phyloP scores from a whole-genome alignment of 2,329 filamentous ascomycete genomes.

The Fusarium agapanthi region DNA sequence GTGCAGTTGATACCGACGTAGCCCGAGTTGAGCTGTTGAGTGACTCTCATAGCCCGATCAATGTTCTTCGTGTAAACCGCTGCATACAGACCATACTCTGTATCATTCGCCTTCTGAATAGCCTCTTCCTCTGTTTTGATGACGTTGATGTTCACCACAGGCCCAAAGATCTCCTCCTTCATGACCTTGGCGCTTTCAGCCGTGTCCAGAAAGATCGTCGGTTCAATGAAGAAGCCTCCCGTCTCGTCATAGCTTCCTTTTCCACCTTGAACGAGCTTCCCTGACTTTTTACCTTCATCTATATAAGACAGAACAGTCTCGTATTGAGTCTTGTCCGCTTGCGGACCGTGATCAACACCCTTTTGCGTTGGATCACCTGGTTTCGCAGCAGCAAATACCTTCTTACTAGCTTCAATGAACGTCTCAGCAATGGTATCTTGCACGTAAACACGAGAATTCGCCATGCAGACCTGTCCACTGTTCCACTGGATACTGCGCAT shows the following conservation, averaged over 20 bases:
- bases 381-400: not conserved
- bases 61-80: conserved; percentile 66
- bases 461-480: conserved; percentile 68
- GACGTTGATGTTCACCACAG: conserved; percentile 66
- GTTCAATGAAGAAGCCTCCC: conserved; percentile 26
- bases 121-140: conserved; percentile 48
- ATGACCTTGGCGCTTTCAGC: conserved; percentile 54
- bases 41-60: conserved; percentile 53
- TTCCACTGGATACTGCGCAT: conserved; percentile 58
- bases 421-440: conserved; percentile 56
- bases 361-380: not conserved
- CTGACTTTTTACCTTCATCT: conserved; percentile 22
- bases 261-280: conserved; percentile 13
- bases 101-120: conserved; percentile 50
- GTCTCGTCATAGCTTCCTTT: conserved; percentile 3
- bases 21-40: conserved; percentile 65
- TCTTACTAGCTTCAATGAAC: conserved; percentile 16
- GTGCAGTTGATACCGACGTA: conserved; percentile 66
- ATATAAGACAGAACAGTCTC: conserved; percentile 19
- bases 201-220: conserved; percentile 34
- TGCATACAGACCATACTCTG: conserved; percentile 63
- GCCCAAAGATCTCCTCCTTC: conserved; percentile 71
- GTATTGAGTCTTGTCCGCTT: conserved; percentile 27
- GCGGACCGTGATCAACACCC: conserved; percentile 21
- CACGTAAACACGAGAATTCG: conserved; percentile 66